Evolutionary conservation across 2,329 filamentous ascomycete species (phyloP).

Genomic region (Fusarium virguliforme): DNA sequence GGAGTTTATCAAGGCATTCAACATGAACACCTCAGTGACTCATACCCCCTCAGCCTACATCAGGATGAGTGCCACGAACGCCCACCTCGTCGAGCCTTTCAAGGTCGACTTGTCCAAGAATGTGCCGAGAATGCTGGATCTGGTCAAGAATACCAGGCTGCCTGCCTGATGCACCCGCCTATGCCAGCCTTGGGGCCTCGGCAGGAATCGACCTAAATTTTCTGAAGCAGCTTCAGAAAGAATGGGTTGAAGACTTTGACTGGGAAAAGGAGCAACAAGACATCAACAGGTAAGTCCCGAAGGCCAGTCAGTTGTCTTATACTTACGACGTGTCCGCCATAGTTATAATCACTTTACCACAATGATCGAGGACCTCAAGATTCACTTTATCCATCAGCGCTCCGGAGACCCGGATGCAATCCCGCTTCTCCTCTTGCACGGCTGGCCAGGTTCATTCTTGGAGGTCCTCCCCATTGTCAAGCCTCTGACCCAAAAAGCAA

Average conservation of each 20-base stretch:
- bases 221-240: slow-evolving; percentile 23
- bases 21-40: not conserved
- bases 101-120: slow-evolving; percentile 22
- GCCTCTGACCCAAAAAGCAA: slow-evolving; percentile 6
- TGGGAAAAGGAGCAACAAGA: slow-evolving; percentile 40
- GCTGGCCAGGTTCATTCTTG: slow-evolving; percentile 63
- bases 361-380: slow-evolving; percentile 31
- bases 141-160: slow-evolving; percentile 32
- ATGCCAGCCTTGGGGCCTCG: slow-evolving; percentile 13
- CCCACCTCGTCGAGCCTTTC: slow-evolving; percentile 19
- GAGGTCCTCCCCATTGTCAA: slow-evolving; percentile 56
- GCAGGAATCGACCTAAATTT: slow-evolving; percentile 31
- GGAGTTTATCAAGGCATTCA: not conserved
- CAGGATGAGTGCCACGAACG: not conserved
- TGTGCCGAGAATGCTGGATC: slow-evolving; percentile 31
- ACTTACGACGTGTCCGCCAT: not conserved
- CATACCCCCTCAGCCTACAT: not conserved
- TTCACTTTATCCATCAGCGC: slow-evolving; percentile 49
- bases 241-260: slow-evolving; percentile 41
- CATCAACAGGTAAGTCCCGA: slow-evolving; percentile 33
- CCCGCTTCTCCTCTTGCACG: slow-evolving; percentile 61
- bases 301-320: not conserved
- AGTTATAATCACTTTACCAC: slow-evolving; percentile 7
- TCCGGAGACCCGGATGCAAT: slow-evolving; percentile 51
- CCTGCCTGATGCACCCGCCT: slow-evolving; percentile 22